These are phyloP conservation scores for Lolium rigidum DNA, from an alignment of 176 grass and related monocot species.

Conservation along the genomic window DNA sequence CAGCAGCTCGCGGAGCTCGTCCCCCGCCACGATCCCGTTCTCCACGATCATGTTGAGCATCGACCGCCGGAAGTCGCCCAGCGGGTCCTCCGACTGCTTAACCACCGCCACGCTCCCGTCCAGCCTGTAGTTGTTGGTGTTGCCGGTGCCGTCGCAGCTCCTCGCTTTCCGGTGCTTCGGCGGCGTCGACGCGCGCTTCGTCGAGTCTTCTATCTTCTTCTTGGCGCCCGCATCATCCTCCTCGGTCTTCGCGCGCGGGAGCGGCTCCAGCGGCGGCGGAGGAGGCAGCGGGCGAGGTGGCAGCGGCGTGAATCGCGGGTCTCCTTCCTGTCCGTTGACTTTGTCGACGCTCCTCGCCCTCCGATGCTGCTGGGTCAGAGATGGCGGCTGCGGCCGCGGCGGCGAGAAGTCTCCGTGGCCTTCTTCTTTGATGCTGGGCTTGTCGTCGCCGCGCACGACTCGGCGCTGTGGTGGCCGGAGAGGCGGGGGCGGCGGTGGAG, in stretches of 20 bases:
- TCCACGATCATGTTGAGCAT: slow-evolving; percentile 89
- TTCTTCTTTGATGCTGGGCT: slow-evolving; percentile 36
- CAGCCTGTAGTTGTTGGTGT: background rate
- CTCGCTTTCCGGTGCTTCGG: slow-evolving; percentile 36
- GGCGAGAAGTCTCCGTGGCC: slow-evolving; percentile 42
- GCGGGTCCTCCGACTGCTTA: slow-evolving; percentile 74
- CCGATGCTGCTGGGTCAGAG: slow-evolving; percentile 26
- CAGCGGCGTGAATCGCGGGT: background rate
- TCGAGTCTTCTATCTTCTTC: slow-evolving; percentile 23
- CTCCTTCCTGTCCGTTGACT: slow-evolving; percentile 2
- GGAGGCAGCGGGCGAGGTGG: background rate
- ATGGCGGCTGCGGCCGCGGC: background rate
- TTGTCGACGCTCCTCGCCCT: slow-evolving; percentile 41
- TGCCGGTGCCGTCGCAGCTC: slow-evolving; percentile 23
- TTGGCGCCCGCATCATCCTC: background rate
- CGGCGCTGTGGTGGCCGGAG: slow-evolving; percentile 5
- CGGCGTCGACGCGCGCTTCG: background rate
- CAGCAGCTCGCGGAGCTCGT: slow-evolving; percentile 76
- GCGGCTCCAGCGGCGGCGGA: slow-evolving; percentile 23
- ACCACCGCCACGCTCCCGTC: slow-evolving; percentile 70
- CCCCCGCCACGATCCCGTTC: slow-evolving; percentile 63
- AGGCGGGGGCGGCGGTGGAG: background rate
- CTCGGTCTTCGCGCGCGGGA: background rate
- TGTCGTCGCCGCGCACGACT: background rate
- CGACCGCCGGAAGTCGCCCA: slow-evolving; percentile 72